Percentiles rank a stretch among this genome's conserved stretches.
These are phyloP conservation scores for Saccharomyces hybrid DNA, from an alignment of 1,139 yeast species.

Conservation along the genomic window DNA sequence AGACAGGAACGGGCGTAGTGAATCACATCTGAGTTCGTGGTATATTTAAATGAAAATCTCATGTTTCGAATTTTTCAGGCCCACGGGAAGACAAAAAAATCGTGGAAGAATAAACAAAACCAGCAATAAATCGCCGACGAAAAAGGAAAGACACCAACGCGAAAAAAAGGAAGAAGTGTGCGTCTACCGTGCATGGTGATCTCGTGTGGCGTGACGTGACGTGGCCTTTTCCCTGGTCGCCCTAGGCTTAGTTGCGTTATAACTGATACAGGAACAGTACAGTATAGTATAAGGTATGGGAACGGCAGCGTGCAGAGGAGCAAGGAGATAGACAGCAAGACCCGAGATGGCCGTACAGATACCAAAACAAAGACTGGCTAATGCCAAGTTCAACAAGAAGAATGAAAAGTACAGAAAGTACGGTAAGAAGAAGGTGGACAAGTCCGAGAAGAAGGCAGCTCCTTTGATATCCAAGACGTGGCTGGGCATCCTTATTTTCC, in stretches of 20 bases:
- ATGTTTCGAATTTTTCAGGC: not conserved
- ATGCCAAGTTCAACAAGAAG: constrained; percentile 68
- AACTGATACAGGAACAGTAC: not conserved
- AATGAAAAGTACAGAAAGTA: constrained; percentile 58
- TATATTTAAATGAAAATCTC: not conserved
- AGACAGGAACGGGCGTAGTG: not conserved
- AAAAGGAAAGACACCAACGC: constrained; percentile 1
- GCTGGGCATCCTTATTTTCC: constrained; percentile 49
- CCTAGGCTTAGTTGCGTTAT: not conserved
- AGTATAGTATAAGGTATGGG: not conserved
- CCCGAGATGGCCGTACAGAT: constrained; percentile 49
- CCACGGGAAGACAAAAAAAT: not conserved
- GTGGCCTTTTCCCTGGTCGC: not conserved
- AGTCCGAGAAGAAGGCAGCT: constrained; percentile 19
- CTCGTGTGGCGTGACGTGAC: not conserved
- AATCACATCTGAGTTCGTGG: not conserved
- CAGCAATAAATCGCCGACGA: not conserved
- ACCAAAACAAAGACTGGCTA: constrained; percentile 79
- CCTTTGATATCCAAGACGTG: constrained; percentile 40
- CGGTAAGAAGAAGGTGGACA: constrained; percentile 49
- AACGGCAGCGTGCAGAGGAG: not conserved
- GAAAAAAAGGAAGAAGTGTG: not conserved
- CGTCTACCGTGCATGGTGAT: not conserved
- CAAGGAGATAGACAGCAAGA: not conserved
- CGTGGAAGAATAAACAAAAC: not conserved